Evolutionary conservation across 371 early-diverging fungal genomes (phyloP).

Genomic region (Vairimorpha ceranae): DNA sequence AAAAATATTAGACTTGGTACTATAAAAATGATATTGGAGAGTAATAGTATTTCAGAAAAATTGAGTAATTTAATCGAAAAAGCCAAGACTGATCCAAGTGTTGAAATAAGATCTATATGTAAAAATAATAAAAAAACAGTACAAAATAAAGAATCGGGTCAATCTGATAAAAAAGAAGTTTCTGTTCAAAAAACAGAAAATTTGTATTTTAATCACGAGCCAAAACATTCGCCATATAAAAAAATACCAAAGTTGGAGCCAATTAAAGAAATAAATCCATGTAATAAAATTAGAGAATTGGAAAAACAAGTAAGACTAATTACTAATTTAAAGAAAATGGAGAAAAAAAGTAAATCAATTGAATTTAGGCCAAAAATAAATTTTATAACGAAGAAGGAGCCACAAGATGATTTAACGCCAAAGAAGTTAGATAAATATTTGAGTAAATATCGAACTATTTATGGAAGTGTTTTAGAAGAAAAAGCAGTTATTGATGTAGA

Average conservation of each 20-base stretch:
- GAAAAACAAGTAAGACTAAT: constrained; percentile 12
- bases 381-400: background rate
- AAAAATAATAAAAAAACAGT: background rate
- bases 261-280: background rate
- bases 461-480: constrained; percentile 17
- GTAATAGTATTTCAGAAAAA: background rate
- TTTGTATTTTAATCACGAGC: background rate
- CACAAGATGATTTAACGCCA: constrained; percentile 43
- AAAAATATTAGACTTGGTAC: constrained; percentile 44
- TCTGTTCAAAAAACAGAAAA: too few species aligned
- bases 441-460: constrained; percentile 23
- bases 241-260: background rate
- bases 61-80: constrained; percentile 27
- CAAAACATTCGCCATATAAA: constrained; percentile 5
- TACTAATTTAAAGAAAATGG: background rate
- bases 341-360: background rate
- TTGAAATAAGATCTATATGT: constrained; percentile 33
- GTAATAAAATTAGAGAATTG: constrained; percentile 22
- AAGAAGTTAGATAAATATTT: constrained; percentile 39
- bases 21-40: constrained; percentile 18
- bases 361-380: background rate
- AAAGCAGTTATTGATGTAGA: background rate
- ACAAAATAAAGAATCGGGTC: too few species aligned
- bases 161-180: background rate
- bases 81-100: constrained; percentile 33